Percentiles rank a stretch among this genome's conserved stretches.
phyloP scores from a whole-genome alignment of 2,329 filamentous ascomycete species.

The Nemania abortiva region DNA sequence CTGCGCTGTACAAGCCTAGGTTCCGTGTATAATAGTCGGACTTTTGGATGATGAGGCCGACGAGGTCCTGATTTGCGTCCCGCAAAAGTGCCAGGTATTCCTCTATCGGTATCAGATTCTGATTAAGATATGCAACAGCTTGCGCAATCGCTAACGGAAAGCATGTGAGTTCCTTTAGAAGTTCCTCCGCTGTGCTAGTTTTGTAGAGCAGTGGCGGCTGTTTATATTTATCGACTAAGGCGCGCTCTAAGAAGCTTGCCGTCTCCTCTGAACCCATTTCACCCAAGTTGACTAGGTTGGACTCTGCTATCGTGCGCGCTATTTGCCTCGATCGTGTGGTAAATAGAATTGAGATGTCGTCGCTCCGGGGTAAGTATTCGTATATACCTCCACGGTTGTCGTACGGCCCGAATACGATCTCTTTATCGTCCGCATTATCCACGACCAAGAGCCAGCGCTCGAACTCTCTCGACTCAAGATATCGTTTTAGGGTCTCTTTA shows the following conservation, averaged over 20 bases:
- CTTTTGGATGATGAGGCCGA: constrained; percentile 51
- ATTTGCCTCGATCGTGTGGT: constrained; percentile 54
- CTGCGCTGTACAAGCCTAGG: constrained; percentile 49
- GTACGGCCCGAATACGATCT: constrained; percentile 43
- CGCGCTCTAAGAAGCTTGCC: constrained; percentile 45
- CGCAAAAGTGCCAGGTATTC: constrained; percentile 44
- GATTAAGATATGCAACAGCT: constrained; percentile 53
- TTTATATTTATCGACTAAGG: constrained; percentile 52
- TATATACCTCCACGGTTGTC: constrained; percentile 39
- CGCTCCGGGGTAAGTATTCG: constrained; percentile 52
- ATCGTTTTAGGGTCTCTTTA: constrained; percentile 35
- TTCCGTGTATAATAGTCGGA: constrained; percentile 53
- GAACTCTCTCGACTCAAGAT: constrained; percentile 46
- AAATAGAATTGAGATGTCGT: constrained; percentile 52
- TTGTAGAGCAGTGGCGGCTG: constrained; percentile 25
- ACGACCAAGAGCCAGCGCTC: constrained; percentile 57
- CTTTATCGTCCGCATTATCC: constrained; percentile 57
- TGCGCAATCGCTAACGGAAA: constrained; percentile 59
- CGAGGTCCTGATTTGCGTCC: constrained; percentile 49
- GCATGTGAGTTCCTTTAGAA: constrained; percentile 52
- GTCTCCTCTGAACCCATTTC: constrained; percentile 51
- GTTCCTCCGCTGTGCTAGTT: constrained; percentile 26
- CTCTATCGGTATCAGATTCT: not conserved
- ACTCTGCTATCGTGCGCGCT: constrained; percentile 45
- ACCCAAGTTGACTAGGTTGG: constrained; percentile 50